A percentile compares a stretch with the other conserved stretches of the same genome.
phyloP scores from a whole-genome alignment of 1,284 basidiomycete genomes.

The Flammula alnicola region DNA sequence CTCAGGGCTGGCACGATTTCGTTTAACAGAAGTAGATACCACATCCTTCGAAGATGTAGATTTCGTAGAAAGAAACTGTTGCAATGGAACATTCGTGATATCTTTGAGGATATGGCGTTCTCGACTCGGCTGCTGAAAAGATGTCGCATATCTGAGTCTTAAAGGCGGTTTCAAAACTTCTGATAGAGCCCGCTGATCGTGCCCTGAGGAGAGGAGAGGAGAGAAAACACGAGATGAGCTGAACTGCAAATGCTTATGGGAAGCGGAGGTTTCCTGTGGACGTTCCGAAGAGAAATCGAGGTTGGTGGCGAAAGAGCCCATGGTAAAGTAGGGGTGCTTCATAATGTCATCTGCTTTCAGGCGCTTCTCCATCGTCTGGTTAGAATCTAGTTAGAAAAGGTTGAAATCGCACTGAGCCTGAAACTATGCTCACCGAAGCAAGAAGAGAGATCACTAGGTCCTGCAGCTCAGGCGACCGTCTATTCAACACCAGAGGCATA shows the following conservation, averaged over 20 bases:
- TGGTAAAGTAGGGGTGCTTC: background rate
- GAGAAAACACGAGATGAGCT: too few relatives aligned
- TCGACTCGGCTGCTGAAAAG: background rate
- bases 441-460: slow-evolving; percentile 6
- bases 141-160: background rate
- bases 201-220: too few relatives aligned
- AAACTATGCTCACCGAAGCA: background rate
- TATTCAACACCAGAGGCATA: background rate
- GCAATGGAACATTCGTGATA: slow-evolving; percentile 6
- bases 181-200: too few relatives aligned
- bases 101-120: slow-evolving; percentile 1
- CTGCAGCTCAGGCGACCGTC: background rate
- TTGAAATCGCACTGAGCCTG: too few relatives aligned
- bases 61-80: slow-evolving; percentile 1
- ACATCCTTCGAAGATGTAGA: background rate
- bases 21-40: background rate
- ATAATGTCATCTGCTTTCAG: background rate
- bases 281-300: too few relatives aligned
- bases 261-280: background rate
- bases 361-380: background rate
- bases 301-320: background rate
- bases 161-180: background rate
- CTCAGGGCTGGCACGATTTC: too few relatives aligned
- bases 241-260: background rate
- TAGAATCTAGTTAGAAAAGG: background rate